Base-by-base conservation (phyloP, 208 protist genomes). In the Leishmania braziliensis region DNA sequence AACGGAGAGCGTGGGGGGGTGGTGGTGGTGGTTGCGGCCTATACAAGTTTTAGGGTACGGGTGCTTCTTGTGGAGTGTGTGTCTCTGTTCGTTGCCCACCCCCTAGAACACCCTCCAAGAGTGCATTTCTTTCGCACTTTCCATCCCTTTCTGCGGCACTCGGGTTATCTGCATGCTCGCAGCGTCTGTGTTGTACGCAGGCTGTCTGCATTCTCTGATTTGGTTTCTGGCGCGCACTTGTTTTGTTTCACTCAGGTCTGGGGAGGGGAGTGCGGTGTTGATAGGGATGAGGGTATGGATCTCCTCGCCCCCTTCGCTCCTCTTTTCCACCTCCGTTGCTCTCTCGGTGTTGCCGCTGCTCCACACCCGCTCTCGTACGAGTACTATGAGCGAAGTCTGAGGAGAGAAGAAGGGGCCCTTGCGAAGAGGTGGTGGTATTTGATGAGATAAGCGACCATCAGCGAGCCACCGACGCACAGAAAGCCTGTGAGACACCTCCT, bases 1-100 rank as follows among this genome's bases (percentile, higher is more conserved):
- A 83, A 54, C 65, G 71, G 71, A 79, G 53, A 23, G 3, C 20
- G 62, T n/a, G 79, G 6, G 33, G 33, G 33, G 33, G 53, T 5
- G 48, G 48, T 26, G 2, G 14, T 20, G 36, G 36, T 39, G 36
- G 36, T 39, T 39, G 36, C 36, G 36, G 20, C 8, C 6, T 66
- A n/a, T 74, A 48, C n/a, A 26, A 29, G 70, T 74, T 71, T 23
- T 71, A 12, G 36, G 18, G 36, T 29, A 36, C 18, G 39, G 4
- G 62, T 20, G 62, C 29, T 36, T 10, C 4, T 68, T 14, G 20
- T 9, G 4, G 26, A 14, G 12, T 0, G 29, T 36, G 29, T 23
- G 29, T 39, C 36, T 39, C 36, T 39, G 36, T 39, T 39, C 1
- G 36, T 39, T 39, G 36, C 36, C 36, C 36, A 39, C 36, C 36